Base-by-base conservation (phyloP, 179 eudicot species). In the Camellia oleifera region DNA sequence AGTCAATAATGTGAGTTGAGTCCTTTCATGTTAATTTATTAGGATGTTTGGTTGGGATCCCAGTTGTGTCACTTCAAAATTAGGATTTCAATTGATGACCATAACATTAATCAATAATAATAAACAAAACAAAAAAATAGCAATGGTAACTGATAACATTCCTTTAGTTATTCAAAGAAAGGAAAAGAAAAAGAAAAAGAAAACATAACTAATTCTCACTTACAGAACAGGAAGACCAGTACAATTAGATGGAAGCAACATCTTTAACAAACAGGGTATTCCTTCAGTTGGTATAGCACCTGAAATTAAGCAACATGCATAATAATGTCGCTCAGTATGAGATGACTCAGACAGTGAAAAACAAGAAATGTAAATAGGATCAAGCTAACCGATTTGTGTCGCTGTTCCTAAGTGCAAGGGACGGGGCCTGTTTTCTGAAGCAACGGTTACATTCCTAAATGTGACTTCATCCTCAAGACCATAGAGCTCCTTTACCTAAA, bases 241-340 rank as follows among this genome's bases (percentile, higher is more conserved):
- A 82, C 97, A 94, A 84, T 80, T 88, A 74, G 91, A 86, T 69
- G 99, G 97, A 85, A 97, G 97, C 83, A 94, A 84, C 44, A 96
- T 94, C 83, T 89, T 93, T 70, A 92, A 81, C 88, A 97, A 84
- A 89, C 90, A 88, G n/a, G 99, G 98, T 82, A 97, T 95, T 78
- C 99, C 99, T 85, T 94, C 99, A 46, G 98, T 97, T 64, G 94
- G 94, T 88, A 97, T 91, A 82, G 93, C 95, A 82, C 99, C 99
- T 97, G 82, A 63, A 80, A 79, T 73, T 63, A 83, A 53, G 20
- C 13, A 80, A 46, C 66, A 11, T 18, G 60, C 1, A 65, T 42
- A n/a, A n/a, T n/a, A n/a, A n/a, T n/a, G n/a, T n/a, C n/a, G n/a
- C n/a, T n/a, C n/a, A n/a, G n/a, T n/a, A n/a, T n/a, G n/a, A n/a